A percentile compares a stretch with the other conserved stretches of the same genome.
These are phyloP conservation scores for Cercophora newfieldiana DNA, from an alignment of 495 filamentous ascomycete species.

Conservation along the genomic window DNA sequence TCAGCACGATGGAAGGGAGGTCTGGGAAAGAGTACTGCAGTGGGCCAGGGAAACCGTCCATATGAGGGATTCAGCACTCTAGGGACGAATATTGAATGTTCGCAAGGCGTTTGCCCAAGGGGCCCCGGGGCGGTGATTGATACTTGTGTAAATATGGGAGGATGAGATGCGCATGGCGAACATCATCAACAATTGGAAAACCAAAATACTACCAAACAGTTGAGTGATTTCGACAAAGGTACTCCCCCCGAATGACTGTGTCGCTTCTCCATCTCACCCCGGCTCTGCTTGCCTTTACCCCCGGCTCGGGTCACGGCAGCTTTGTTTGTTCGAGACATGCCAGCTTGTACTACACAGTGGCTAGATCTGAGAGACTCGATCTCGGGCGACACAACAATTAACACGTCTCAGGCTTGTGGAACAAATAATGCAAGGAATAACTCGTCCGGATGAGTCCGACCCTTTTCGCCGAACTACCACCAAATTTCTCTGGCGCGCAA, in stretches of 20 bases:
- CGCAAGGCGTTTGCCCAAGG: not conserved
- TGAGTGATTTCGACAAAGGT: not conserved
- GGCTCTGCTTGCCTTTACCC: not conserved
- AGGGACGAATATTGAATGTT: not conserved
- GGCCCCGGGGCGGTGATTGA: not conserved
- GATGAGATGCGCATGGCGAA: too few species aligned
- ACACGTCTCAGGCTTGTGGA: not conserved
- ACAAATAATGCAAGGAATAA: too few species aligned
- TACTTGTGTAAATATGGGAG: too few species aligned
- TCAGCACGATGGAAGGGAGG: constrained; percentile 42
- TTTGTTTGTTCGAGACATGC: not conserved
- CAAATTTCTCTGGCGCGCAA: too few species aligned
- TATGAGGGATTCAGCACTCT: not conserved
- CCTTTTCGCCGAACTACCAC: too few species aligned
- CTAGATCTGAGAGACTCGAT: not conserved
- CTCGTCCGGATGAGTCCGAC: too few species aligned
- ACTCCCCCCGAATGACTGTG: not conserved
- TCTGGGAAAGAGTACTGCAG: constrained; percentile 45
- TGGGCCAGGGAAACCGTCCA: constrained; percentile 35
- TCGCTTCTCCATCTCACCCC: not conserved
- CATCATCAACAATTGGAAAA: not conserved
- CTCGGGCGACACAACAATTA: not conserved
- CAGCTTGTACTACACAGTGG: not conserved
- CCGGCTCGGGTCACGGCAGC: not conserved
- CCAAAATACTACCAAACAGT: too few species aligned